These are phyloP conservation scores for Ascochyta clinopodiicola DNA, from an alignment of 2,329 filamentous ascomycete species.

Conservation along the genomic window DNA sequence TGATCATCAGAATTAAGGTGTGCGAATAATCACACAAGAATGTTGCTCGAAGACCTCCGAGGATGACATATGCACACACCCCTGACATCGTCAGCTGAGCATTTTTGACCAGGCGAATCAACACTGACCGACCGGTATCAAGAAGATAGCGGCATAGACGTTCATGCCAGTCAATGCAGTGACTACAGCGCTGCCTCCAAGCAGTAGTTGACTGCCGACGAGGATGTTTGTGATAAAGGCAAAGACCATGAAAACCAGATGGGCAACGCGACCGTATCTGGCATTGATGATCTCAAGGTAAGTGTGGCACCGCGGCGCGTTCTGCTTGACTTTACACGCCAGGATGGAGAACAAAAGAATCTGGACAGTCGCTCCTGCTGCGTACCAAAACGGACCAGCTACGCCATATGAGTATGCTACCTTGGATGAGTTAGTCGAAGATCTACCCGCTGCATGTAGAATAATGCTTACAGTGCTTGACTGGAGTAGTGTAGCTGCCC, in stretches of 20 bases:
- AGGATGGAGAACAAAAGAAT: constrained; percentile 55
- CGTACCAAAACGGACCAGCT: constrained; percentile 49
- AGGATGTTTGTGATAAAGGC: constrained; percentile 54
- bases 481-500: constrained; percentile 52
- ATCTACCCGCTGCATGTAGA: background rate
- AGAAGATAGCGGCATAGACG: constrained; percentile 53
- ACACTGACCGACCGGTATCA: constrained; percentile 50
- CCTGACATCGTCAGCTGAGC: constrained; percentile 27
- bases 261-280: constrained; percentile 48
- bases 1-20: constrained; percentile 52
- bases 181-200: constrained; percentile 54
- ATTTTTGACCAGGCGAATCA: no score
- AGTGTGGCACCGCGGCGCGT: constrained; percentile 50
- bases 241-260: constrained; percentile 52
- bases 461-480: constrained; percentile 28
- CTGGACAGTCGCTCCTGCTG: constrained; percentile 53
- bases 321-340: constrained; percentile 53
- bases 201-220: constrained; percentile 51
- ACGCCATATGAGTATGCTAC: constrained; percentile 40
- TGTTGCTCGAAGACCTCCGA: constrained; percentile 50
- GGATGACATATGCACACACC: constrained; percentile 46
- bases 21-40: constrained; percentile 52
- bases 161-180: constrained; percentile 53
- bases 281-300: constrained; percentile 53
- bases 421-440: constrained; percentile 1